Evolutionary conservation across 176 grass and related monocot genomes (phyloP).

Genomic region (Oryza australiensis): DNA sequence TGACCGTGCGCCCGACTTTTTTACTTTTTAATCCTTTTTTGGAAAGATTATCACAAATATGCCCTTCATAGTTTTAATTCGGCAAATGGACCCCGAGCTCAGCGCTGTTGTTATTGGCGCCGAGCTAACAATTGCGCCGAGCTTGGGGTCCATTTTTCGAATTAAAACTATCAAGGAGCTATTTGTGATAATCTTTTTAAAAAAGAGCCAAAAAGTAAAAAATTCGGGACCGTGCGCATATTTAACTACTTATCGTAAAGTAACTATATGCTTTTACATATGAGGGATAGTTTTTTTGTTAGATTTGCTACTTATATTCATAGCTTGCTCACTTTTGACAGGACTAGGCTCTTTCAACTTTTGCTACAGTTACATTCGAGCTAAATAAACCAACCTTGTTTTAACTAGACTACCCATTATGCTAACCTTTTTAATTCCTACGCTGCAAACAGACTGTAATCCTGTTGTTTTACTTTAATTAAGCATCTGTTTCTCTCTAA

Average conservation of each 20-base stretch:
- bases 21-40: no score
- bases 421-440: not conserved
- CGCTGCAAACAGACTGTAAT: not conserved
- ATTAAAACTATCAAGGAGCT: no score
- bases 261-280: not conserved
- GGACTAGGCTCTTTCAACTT: conserved; percentile 1
- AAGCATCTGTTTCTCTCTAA: not conserved
- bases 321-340: conserved; percentile 10
- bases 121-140: no score
- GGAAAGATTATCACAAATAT: no score
- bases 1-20: not conserved
- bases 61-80: no score
- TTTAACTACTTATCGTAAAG: not conserved
- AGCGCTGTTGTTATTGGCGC: no score
- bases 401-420: conserved; percentile 15
- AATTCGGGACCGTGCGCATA: not conserved
- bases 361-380: conserved; percentile 16
- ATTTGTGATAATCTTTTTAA: no score
- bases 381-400: not conserved
- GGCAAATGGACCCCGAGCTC: no score
- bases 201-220: no score
- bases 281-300: not conserved
- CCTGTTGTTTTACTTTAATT: not conserved
- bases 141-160: no score
- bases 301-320: conserved; percentile 22